Conservation (phyloP, 768 basidiomycete genomes). For the Pleurotus pulmonarius region DNA sequence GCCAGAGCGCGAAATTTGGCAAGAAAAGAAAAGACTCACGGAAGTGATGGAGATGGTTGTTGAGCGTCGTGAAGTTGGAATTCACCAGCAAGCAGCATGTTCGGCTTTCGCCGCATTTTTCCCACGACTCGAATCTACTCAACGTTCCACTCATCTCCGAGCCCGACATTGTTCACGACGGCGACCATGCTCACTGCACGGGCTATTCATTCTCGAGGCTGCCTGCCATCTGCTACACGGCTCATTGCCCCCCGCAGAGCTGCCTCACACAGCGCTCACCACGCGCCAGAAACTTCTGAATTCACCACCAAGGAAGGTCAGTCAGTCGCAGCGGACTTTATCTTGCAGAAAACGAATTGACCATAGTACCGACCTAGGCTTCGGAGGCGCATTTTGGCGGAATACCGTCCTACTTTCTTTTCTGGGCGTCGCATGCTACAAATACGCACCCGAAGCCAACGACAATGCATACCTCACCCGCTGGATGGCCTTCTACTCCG, state of each 20-base stretch:
- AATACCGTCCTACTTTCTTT: constrained; percentile 52
- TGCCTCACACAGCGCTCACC: constrained; percentile 31
- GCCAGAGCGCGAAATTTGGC: background rate
- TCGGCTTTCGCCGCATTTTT: background rate
- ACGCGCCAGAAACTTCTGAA: constrained; percentile 35
- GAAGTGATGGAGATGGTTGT: background rate
- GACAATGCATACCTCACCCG: constrained; percentile 64
- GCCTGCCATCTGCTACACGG: constrained; percentile 9
- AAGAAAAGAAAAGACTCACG: background rate
- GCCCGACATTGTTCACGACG: background rate
- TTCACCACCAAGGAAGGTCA: constrained; percentile 57
- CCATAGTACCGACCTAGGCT: constrained; percentile 37
- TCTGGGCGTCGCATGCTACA: constrained; percentile 54
- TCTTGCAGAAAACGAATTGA: background rate
- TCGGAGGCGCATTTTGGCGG: constrained; percentile 65
- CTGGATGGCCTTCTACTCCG: constrained; percentile 58
- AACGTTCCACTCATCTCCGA: background rate
- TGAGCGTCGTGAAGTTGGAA: constrained; percentile 1
- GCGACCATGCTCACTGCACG: constrained; percentile 40
- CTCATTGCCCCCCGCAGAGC: constrained; percentile 38
- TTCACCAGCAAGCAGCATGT: background rate
- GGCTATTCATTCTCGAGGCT: constrained; percentile 21
- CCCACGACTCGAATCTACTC: background rate
- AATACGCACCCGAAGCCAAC: constrained; percentile 59
- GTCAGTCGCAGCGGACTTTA: constrained; percentile 29